Percentiles rank a stretch among this genome's conserved stretches.
phyloP scores from a whole-genome alignment of 2,329 filamentous ascomycete genomes.

The Colletotrichum tropicale region DNA sequence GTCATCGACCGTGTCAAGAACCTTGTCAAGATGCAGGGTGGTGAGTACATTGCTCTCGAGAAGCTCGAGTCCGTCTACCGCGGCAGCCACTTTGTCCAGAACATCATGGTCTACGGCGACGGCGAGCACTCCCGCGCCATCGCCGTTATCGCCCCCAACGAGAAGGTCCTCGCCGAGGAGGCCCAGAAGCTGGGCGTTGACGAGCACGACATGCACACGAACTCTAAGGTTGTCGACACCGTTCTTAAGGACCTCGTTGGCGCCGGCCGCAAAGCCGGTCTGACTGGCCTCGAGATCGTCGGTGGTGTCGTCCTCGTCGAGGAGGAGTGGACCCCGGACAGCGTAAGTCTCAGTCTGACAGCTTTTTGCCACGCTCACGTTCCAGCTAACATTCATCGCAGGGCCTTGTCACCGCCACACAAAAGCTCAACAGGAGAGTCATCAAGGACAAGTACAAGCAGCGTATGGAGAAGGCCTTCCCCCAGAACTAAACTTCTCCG shows the following conservation, averaged over 20 bases:
- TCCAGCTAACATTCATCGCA: conserved; percentile 31
- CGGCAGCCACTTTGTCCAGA: conserved; percentile 76
- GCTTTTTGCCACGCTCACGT: neutral
- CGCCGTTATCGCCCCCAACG: conserved; percentile 76
- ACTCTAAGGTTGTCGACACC: conserved; percentile 65
- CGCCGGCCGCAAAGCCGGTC: conserved; percentile 68
- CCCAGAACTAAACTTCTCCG: conserved; percentile 17
- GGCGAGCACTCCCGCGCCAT: conserved; percentile 77
- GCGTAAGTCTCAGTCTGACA: conserved; percentile 60
- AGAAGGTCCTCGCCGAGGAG: conserved; percentile 65
- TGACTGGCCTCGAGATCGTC: conserved; percentile 75
- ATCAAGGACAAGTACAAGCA: conserved; percentile 55
- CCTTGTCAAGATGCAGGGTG: conserved; percentile 91
- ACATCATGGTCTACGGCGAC: conserved; percentile 88
- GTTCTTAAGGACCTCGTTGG: conserved; percentile 72
- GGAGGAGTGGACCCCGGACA: conserved; percentile 87
- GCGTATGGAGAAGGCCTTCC: conserved; percentile 51
- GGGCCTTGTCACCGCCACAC: conserved; percentile 66
- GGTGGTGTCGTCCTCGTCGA: conserved; percentile 79
- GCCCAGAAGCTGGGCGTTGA: conserved; percentile 67
- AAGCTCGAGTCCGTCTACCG: conserved; percentile 94
- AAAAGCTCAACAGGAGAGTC: conserved; percentile 62
- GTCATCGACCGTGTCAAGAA: conserved; percentile 99
- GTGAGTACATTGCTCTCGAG: conserved; percentile 96
- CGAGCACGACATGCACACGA: conserved; percentile 69